Evolutionary conservation across 1,284 basidiomycete species (phyloP), one percentile per base, ranked within the genome.

Genomic region (Malassezia sympodialis): DNA sequence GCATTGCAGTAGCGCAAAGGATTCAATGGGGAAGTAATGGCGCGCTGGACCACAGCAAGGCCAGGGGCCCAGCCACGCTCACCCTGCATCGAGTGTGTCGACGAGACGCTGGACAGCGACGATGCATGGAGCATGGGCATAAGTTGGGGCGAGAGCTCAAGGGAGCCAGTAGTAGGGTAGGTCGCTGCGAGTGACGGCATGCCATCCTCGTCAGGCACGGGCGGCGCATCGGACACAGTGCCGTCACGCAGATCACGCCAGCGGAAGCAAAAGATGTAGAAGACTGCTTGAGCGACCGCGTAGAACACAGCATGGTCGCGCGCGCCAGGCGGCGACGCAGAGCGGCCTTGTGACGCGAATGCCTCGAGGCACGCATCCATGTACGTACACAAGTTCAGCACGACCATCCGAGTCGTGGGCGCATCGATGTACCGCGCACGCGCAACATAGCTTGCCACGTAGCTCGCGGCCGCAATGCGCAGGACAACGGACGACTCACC

Each of bases 231-330:
- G 24, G 26, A 40, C 34, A 8, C 51, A 31, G 32, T 43, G 27
- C 45, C 50, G 48, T 56, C 64, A 8, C 72, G 79, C 23, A 96
- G 77, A 66, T 91, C 90, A 59, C 88, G 79, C 93, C 91, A 98
- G 17, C 93, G 80, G 78, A 98, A 99, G 76, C 94, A 98, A 76
- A 98, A 99, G 61, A 98, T 90, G 67, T 98, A 82, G 75, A 99
- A 94, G 6, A 90, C 82, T 0, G 91, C 87, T 73, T 98, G 94
- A 0, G 84, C 79, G 28, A 96, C 86, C 5, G 93, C 90, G 75
- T 96, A 98, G 75, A 96, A 96, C n/a, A 72, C 59, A n/a, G 68
- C 53, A 49, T 74, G 69, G 12, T 65, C 58, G 11, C 58, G 51
- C 23, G 58, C 46, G 7, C 67, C 67, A 8, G 68, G 63, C 47